These are phyloP conservation scores for Gloeostereum incarnatum DNA, from an alignment of 768 basidiomycete genomes.

Conservation along the genomic window DNA sequence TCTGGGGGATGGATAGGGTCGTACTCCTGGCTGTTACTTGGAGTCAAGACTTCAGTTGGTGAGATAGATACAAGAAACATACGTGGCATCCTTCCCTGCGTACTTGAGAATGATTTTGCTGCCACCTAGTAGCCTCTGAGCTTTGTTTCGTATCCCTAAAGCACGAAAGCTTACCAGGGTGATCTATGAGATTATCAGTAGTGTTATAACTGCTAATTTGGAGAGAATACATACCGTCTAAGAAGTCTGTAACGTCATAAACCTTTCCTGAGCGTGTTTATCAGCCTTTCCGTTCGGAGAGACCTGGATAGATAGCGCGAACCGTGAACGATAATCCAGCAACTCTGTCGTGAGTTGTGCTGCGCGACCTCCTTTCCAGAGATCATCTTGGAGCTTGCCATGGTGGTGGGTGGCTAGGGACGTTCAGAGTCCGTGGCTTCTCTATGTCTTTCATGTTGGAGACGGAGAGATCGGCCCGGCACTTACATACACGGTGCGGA, in stretches of 20 bases:
- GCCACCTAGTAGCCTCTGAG: slow-evolving; percentile 62
- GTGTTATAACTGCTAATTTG: background rate
- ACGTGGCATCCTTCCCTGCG: slow-evolving; percentile 88
- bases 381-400: too few species aligned
- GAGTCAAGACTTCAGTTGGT: background rate
- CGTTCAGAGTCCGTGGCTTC: too few species aligned
- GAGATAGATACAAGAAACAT: slow-evolving; percentile 17
- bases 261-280: slow-evolving; percentile 41
- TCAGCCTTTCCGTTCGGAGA: slow-evolving; percentile 4
- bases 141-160: too few species aligned
- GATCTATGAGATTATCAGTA: slow-evolving; percentile 28
- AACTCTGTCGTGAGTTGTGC: slow-evolving; percentile 51
- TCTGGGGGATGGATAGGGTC: slow-evolving; percentile 87
- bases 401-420: too few species aligned
- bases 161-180: slow-evolving; percentile 39
- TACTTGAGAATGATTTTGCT: slow-evolving; percentile 82
- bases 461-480: too few species aligned
- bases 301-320: slow-evolving; percentile 8
- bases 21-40: slow-evolving; percentile 60
- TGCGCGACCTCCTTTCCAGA: slow-evolving; percentile 42
- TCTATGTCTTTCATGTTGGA: too few species aligned
- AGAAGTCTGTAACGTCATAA: slow-evolving; percentile 74
- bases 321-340: slow-evolving; percentile 87
- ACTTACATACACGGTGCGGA: too few species aligned
- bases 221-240: slow-evolving; percentile 38